These are phyloP conservation scores for Lipomyces starkeyi DNA, from an alignment of 805 yeast species.

Conservation along the genomic window DNA sequence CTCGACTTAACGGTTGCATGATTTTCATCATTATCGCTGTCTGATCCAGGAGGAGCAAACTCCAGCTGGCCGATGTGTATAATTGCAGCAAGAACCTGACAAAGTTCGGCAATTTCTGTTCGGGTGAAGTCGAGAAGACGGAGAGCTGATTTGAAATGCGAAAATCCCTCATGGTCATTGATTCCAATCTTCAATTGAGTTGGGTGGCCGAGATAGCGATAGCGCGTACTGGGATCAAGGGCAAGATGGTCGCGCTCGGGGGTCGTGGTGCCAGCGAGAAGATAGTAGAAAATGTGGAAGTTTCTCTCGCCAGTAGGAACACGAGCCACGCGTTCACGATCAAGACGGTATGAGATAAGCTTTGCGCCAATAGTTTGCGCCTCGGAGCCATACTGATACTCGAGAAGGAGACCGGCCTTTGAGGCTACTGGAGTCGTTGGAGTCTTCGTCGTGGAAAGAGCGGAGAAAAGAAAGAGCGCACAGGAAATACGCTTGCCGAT, in stretches of 20 bases:
- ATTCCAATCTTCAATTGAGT: conserved; percentile 52
- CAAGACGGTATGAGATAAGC: conserved; percentile 61
- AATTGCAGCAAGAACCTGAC: conserved; percentile 54
- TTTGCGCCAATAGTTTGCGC: conserved; percentile 60
- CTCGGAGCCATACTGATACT: conserved; percentile 56
- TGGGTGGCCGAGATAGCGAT: conserved; percentile 54
- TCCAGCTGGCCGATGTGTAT: conserved; percentile 53
- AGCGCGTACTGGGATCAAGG: conserved; percentile 48
- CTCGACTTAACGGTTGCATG: conserved; percentile 30
- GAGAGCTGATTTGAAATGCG: conserved; percentile 56
- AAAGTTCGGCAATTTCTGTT: conserved; percentile 56
- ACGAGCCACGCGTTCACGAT: conserved; percentile 59
- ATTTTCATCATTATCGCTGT: conserved; percentile 41
- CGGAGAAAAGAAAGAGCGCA: conserved; percentile 47
- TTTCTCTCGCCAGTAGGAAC: conserved; percentile 61
- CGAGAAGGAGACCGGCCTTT: conserved; percentile 61
- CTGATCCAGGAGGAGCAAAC: conserved; percentile 45
- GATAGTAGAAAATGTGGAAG: conserved; percentile 64
- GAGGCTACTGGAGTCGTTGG: conserved; percentile 49
- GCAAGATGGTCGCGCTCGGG: conserved; percentile 52
- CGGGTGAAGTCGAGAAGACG: conserved; percentile 55
- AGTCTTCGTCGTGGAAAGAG: conserved; percentile 51
- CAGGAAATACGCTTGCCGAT: conserved; percentile 23
- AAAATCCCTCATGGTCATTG: conserved; percentile 57
- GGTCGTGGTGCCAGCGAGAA: conserved; percentile 56